Evolutionary conservation across 768 basidiomycete species (phyloP), one percentile per base, ranked within the genome.

Genomic region (Boletus pseudo-olivaceus): DNA sequence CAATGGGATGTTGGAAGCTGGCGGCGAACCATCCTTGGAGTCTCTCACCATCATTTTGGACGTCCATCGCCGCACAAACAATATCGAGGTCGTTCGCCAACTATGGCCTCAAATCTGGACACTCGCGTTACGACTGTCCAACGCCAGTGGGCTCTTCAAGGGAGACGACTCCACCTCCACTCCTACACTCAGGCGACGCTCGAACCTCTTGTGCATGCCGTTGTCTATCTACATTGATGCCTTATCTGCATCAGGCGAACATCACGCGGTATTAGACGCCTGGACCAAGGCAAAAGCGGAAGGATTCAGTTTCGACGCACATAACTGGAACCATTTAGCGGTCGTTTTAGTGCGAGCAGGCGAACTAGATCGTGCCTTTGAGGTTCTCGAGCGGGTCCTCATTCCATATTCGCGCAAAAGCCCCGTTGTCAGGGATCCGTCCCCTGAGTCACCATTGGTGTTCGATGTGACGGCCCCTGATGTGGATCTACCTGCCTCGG

Each of bases 321-420:
- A 88, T 62, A 98, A 97, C 68, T 98, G 93, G 90, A 97, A 96
- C 63, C 84, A 90, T 62, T 78, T 97, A 27, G 79, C 78, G 26
- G 76, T 87, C 10, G 87, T 85, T 14, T 78, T 95, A 23, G 76
- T 93, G 37, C 84, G 89, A 30, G 90, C 88, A 0, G 91, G 90
- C 26, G 82, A 94, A 63, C 72, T 83, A n/a, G 84, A 87, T 61
- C 85, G 86, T 42, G 93, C 91, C 9, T 93, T 95, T 69, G 83
- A 87, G 60, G 76, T 95, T 33, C 68, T 92, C 39, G 90, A 98
- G 66, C 76, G 79, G 49, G 82, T 97, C 41, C 75, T 97, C 48
- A 62, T 93, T 26, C 85, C 83, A 0, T 80, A 80, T 61, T 77
- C 79, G 41, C 71, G 63, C 23, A 69, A 71, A 57, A 66, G 47